Evolutionary conservation across 257 asterid genomes (phyloP), one percentile per base, ranked within the genome.

Genomic region (Gentiana macrophylla): DNA sequence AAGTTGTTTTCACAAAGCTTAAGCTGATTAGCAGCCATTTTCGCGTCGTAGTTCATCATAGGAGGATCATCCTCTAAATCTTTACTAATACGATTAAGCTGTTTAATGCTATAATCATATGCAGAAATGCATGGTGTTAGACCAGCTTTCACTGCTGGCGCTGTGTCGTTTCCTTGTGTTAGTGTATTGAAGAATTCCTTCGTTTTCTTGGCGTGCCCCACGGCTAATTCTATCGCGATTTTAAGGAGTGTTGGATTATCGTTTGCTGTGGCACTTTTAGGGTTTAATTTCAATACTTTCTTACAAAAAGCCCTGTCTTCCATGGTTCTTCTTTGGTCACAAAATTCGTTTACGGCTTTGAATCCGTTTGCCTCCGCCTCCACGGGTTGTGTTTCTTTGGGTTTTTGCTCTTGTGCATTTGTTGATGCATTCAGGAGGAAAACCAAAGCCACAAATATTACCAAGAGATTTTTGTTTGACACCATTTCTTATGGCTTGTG

Each of bases 41-140:
- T 38, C 32, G 68, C 61, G 49, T 63, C 68, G 32, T 46, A 63
- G 7, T 13, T 32, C 3, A 38, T 35, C 68, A 63, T 55, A 4
- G 68, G 62, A 55, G 68, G 62, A 55, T 63, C 68, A 63, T 63
- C 68, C 36, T 35, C 50, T 35, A 63, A 55, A 11, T 63, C 68
- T 37, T 34, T 34, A 12, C 37, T 12, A 15, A 63, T 48, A 24
- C 15, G 35, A 24, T 36, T 6, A 49, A 63, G 49, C 2, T 55
- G 41, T 15, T 43, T 32, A 38, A 63, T 36, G 47, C 37, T 54
- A 24, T 32, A 35, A 12, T 50, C 53, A 15, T 48, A 63, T 11
- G 56, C 62, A 5, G 45, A 8, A 6, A 55, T 15, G 49, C 68
- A 63, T 58, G 55, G 56, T 3, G 37, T 9, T 1, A 63, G 68